Evolutionary conservation across 2,329 filamentous ascomycete species (phyloP).

Genomic region (Calonectria multiphialidica): DNA sequence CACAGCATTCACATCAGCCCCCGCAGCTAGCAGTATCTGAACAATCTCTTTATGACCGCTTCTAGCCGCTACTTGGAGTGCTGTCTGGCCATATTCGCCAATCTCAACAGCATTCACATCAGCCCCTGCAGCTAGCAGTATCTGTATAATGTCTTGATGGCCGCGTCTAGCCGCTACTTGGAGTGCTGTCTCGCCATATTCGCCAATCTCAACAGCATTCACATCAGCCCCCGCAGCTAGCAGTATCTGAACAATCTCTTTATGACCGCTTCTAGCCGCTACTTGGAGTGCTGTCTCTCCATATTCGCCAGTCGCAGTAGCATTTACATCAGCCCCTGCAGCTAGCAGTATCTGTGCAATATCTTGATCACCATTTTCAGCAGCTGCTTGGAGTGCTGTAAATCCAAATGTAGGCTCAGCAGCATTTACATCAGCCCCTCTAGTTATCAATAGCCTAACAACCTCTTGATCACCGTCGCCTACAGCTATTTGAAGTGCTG

Average conservation of each 20-base stretch:
- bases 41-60: not conserved
- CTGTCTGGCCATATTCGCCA: not conserved
- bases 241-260: too few species aligned
- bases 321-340: constrained; percentile 1
- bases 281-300: not conserved
- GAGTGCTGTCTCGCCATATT: not conserved
- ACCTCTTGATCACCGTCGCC: not conserved
- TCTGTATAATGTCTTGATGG: not conserved
- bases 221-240: too few species aligned
- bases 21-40: not conserved
- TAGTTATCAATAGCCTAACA: not conserved
- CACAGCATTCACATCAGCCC: not conserved
- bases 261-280: not conserved
- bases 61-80: not conserved
- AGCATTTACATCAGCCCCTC: not conserved
- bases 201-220: not conserved
- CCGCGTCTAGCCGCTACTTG: not conserved
- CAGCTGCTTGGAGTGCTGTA: not conserved
- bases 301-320: not conserved
- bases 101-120: not conserved
- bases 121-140: not conserved
- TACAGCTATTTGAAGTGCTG: not conserved
- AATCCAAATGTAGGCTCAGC: not conserved
- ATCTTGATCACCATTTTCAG: not conserved
- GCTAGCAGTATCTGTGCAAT: not conserved